These are phyloP conservation scores for Cystobasidium slooffiae DNA, from an alignment of 1,284 basidiomycete genomes.

Conservation along the genomic window DNA sequence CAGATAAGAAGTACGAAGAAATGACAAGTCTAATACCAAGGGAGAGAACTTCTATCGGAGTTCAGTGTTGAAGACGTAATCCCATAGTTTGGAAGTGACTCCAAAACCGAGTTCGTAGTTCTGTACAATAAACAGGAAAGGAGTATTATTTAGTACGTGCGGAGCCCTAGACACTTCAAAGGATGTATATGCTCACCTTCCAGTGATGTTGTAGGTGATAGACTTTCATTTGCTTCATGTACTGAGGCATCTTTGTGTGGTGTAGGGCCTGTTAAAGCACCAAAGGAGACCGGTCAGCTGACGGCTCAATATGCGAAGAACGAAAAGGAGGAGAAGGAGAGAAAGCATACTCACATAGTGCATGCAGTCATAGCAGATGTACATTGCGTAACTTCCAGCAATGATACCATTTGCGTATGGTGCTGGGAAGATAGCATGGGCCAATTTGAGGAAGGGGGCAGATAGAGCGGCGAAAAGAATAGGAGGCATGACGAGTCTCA, in stretches of 20 bases:
- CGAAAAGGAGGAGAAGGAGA: neutral
- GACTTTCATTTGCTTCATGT: constrained; percentile 90
- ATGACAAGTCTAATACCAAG: neutral
- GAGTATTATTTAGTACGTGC: neutral
- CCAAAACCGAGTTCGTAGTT: constrained; percentile 98
- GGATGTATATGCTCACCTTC: constrained; percentile 65
- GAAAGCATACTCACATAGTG: constrained; percentile 60
- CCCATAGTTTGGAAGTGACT: constrained; percentile 94
- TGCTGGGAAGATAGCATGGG: constrained; percentile 78
- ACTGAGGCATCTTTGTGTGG: constrained; percentile 68
- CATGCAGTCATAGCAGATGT: constrained; percentile 51
- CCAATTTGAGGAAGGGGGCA: constrained; percentile 86
- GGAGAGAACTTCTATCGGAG: constrained; percentile 8
- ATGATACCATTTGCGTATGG: constrained; percentile 92
- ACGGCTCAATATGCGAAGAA: constrained; percentile 34
- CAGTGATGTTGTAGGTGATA: constrained; percentile 99
- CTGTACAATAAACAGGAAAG: constrained; percentile 38
- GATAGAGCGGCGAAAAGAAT: constrained; percentile 77
- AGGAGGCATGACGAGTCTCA: constrained; percentile 97
- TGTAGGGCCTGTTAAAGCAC: constrained; percentile 52
- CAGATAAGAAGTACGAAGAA: neutral
- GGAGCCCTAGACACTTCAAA: too few relatives aligned
- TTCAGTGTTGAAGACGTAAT: constrained; percentile 81
- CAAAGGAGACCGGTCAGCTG: too few relatives aligned
- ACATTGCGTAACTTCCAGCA: constrained; percentile 86